A percentile compares a stretch with the other conserved stretches of the same genome.
These are phyloP conservation scores for Spergularia marina DNA, from an alignment of 148 eudicot genomes.

Conservation along the genomic window DNA sequence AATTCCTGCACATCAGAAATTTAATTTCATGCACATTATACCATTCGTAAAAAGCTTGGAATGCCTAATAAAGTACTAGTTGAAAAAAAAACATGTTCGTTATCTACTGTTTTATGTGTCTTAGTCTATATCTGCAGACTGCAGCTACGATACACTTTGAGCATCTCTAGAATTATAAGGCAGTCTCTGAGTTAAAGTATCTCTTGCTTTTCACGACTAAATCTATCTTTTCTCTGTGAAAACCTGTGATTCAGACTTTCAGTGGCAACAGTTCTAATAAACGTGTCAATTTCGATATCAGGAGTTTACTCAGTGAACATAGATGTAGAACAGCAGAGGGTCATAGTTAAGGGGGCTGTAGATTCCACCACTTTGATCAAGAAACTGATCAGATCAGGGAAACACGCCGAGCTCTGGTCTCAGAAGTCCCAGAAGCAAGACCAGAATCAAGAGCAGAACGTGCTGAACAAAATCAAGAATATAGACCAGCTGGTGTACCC, in stretches of 20 bases:
- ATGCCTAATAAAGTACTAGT: not conserved
- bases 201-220: not conserved
- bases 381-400: constrained; percentile 51
- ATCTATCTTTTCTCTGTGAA: not conserved
- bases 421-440: constrained; percentile 24
- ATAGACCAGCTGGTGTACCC: constrained; percentile 22
- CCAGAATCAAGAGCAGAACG: constrained; percentile 23
- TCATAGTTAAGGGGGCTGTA: constrained; percentile 46
- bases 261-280: not conserved
- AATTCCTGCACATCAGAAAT: too few relatives aligned
- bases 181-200: not conserved
- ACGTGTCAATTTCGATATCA: constrained; percentile 16
- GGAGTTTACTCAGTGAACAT: constrained; percentile 58
- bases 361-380: constrained; percentile 50
- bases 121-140: not conserved
- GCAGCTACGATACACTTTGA: not conserved
- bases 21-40: too few relatives aligned
- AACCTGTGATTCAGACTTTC: not conserved
- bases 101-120: not conserved
- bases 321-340: constrained; percentile 53
- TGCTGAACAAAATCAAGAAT: constrained; percentile 17
- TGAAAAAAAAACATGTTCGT: not conserved
- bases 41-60: not conserved
- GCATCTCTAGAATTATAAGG: too few relatives aligned
- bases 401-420: constrained; percentile 55